Conservation (phyloP, 805 yeast species). For the Candida ficus region DNA sequence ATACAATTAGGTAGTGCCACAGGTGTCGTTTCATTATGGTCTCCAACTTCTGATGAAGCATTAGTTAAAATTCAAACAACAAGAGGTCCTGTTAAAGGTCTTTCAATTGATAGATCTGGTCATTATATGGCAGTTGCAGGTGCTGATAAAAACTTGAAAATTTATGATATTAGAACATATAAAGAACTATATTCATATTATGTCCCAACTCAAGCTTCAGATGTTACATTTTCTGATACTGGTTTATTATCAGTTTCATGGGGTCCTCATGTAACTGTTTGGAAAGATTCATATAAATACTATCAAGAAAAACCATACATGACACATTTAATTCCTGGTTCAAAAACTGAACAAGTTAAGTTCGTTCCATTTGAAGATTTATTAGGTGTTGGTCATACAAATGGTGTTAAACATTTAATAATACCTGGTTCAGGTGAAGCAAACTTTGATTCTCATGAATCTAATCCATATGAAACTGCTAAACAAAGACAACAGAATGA, state of each 20-base stretch:
- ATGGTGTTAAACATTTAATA: slow-evolving; percentile 77
- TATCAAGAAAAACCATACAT: slow-evolving; percentile 85
- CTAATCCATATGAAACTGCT: slow-evolving; percentile 87
- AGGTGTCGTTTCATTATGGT: slow-evolving; percentile 91
- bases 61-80: slow-evolving; percentile 69
- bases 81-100: slow-evolving; percentile 80
- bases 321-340: slow-evolving; percentile 82
- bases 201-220: slow-evolving; percentile 81
- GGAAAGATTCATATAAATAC: slow-evolving; percentile 77
- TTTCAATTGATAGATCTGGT: slow-evolving; percentile 89
- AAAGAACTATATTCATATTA: slow-evolving; percentile 58
- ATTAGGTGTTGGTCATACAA: slow-evolving; percentile 80
- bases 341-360: slow-evolving; percentile 58
- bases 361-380: slow-evolving; percentile 96
- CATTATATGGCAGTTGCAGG: slow-evolving; percentile 92
- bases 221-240: slow-evolving; percentile 77
- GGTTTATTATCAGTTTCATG: slow-evolving; percentile 87
- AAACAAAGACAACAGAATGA: slow-evolving; percentile 93
- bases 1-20: slow-evolving; percentile 90
- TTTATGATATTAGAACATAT: slow-evolving; percentile 91
- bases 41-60: slow-evolving; percentile 84
- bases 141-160: slow-evolving; percentile 74
- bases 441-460: slow-evolving; percentile 88
- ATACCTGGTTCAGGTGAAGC: slow-evolving; percentile 99
- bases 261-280: slow-evolving; percentile 92